phyloP scores from a whole-genome alignment of 768 basidiomycete genomes.

The Lentinula boryana region DNA sequence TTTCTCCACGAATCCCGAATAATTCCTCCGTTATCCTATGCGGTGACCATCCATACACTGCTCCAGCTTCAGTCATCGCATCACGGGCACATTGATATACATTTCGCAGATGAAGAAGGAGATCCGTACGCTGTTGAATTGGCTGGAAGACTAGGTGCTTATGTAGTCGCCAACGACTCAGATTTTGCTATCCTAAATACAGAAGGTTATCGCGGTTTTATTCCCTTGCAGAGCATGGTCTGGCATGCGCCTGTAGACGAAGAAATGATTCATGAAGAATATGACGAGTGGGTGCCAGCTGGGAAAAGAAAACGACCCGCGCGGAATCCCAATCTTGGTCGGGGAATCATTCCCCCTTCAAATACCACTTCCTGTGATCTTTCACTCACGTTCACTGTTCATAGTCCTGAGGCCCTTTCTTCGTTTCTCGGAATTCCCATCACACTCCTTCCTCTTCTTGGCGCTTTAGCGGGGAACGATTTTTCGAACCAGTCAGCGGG shows the following conservation, averaged over 20 bases:
- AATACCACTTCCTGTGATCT: slow-evolving; percentile 26
- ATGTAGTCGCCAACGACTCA: slow-evolving; percentile 75
- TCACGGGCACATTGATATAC: slow-evolving; percentile 40
- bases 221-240: slow-evolving; percentile 70
- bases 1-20: slow-evolving; percentile 69
- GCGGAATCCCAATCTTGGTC: slow-evolving; percentile 19
- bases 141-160: slow-evolving; percentile 66
- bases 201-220: slow-evolving; percentile 72
- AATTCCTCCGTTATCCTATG: slow-evolving; percentile 61
- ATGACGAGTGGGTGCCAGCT: slow-evolving; percentile 31
- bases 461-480: slow-evolving; percentile 78
- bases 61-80: slow-evolving; percentile 22
- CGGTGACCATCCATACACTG: slow-evolving; percentile 54
- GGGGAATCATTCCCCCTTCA: slow-evolving; percentile 51
- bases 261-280: slow-evolving; percentile 25
- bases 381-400: slow-evolving; percentile 50
- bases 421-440: slow-evolving; percentile 60
- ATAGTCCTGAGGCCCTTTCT: slow-evolving; percentile 58
- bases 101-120: slow-evolving; percentile 77
- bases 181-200: slow-evolving; percentile 77
- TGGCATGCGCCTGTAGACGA: slow-evolving; percentile 42
- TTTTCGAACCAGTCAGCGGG: slow-evolving; percentile 41
- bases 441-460: slow-evolving; percentile 70
- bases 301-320: slow-evolving; percentile 40
- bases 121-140: slow-evolving; percentile 84